Base-by-base conservation (phyloP, 805 yeast species). In the Metschnikowia vanudenii region DNA sequence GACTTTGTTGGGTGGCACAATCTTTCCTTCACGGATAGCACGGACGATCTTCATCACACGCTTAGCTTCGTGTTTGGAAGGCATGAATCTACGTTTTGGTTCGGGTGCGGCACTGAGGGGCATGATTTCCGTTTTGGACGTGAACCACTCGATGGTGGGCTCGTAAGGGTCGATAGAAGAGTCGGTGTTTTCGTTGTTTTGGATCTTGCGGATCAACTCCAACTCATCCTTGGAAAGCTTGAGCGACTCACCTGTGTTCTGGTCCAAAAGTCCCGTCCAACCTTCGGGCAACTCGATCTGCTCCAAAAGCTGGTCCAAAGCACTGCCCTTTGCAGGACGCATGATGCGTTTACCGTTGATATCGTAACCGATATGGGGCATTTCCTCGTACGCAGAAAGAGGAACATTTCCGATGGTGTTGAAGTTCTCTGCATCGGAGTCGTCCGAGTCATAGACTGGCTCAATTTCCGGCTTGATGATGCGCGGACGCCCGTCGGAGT, bases 321-420 rank as follows among this genome's bases (percentile, higher is more conserved):
- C 99, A 47, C 95, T 82, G 12, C 97, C 96, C 59, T 88, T 85
- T 9, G 98, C 99, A 11, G 99, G 99, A 66, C 99, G 82, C 98
- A 94, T 92, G 62, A 94, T 91, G 62, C 99, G 81, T 64, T 91
- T 92, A 60, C 99, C 99, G 64, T 94, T 94, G 59, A 94, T 91
- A 64, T 89, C 92, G 66, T 94, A 94, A 47, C 99, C 98, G 50
- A 94, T 82, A 63, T 94, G 99, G 1, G 99, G 99, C 83, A 85
- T 86, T 67, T 91, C 96, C 46, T 94, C 99, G 63, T 94, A 94
- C 1, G 96, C 96, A 16, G 92, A 80, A 17, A 94, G 61, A 41
- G 99, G 98, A 47, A 94, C 79, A 62, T 94, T 88, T 41, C 99
- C 99, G 56, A 94, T 88, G 3, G 97, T 89, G 68, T 94, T 94